Evolutionary conservation across 2,329 filamentous ascomycete genomes (phyloP).

Genomic region (Alternaria triticimaculans): DNA sequence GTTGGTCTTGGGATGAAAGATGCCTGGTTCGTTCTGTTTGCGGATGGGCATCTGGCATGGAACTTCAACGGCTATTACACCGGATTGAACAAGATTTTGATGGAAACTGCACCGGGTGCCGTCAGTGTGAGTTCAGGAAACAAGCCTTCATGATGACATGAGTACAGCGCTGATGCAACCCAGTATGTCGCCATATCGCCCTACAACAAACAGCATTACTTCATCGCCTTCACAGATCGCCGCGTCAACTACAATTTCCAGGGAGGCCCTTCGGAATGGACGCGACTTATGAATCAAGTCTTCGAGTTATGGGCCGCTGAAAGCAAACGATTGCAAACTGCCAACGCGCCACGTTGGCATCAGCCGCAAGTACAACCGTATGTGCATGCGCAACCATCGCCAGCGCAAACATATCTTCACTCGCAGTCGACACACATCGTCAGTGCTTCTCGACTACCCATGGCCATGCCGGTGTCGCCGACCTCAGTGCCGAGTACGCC

Average conservation of each 20-base stretch:
- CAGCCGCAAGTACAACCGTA: conserved; percentile 6
- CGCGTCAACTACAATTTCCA: conserved; percentile 45
- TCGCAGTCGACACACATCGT: conserved; percentile 10
- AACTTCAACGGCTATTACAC: conserved; percentile 43
- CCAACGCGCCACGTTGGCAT: conserved; percentile 6
- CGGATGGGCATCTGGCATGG: conserved; percentile 39
- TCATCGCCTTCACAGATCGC: conserved; percentile 40
- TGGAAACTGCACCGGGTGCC: conserved; percentile 30
- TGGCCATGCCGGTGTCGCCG: conserved; percentile 15
- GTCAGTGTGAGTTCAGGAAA: conserved; percentile 34
- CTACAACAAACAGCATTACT: conserved; percentile 42
- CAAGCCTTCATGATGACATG: background rate
- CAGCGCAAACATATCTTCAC: conserved; percentile 14
- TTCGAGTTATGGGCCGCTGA: conserved; percentile 40
- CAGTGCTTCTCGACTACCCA: background rate
- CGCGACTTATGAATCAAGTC: conserved; percentile 42
- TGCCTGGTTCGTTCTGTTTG: conserved; percentile 45
- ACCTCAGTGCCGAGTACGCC: conserved; percentile 22
- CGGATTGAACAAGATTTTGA: conserved; percentile 37
- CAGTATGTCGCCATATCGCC: conserved; percentile 47
- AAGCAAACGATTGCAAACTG: conserved; percentile 19
- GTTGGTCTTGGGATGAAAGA: conserved; percentile 39
- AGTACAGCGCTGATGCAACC: background rate
- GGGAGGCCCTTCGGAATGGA: conserved; percentile 40
- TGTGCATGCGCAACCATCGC: conserved; percentile 9